Evolutionary conservation across 192 early-diverging fungal species (phyloP).

Genomic region (Nowakowskiella sp.): DNA sequence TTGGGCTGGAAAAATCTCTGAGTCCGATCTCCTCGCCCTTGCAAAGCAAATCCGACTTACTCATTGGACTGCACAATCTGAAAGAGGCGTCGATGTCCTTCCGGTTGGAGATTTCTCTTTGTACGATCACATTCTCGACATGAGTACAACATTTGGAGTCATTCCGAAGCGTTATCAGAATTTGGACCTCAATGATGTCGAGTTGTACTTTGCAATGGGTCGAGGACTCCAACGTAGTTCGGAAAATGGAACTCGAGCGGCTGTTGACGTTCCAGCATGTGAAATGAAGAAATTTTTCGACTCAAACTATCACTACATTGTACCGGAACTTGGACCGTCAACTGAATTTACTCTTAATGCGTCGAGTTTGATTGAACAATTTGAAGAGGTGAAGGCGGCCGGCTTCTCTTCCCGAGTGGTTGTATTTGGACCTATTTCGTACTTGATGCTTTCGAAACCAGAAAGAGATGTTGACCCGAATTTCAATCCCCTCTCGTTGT

Average conservation of each 20-base stretch:
- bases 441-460: slow-evolving; percentile 78
- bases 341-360: slow-evolving; percentile 64
- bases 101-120: slow-evolving; percentile 93
- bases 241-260: slow-evolving; percentile 50
- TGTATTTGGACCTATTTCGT: slow-evolving; percentile 83
- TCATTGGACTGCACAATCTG: slow-evolving; percentile 59
- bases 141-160: slow-evolving; percentile 42
- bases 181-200: slow-evolving; percentile 41
- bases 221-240: slow-evolving; percentile 78
- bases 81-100: slow-evolving; percentile 70
- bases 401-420: slow-evolving; percentile 90
- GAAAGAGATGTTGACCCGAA: slow-evolving; percentile 52
- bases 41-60: slow-evolving; percentile 45
- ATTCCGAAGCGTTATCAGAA: slow-evolving; percentile 53
- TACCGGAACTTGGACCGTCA: slow-evolving; percentile 73
- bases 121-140: slow-evolving; percentile 85
- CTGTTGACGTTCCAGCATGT: slow-evolving; percentile 84
- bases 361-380: slow-evolving; percentile 70
- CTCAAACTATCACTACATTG: slow-evolving; percentile 94
- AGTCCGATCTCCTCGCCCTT: slow-evolving; percentile 56
- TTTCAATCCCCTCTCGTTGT: slow-evolving; percentile 68
- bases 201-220: slow-evolving; percentile 96
- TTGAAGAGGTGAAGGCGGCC: slow-evolving; percentile 81
- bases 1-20: slow-evolving; percentile 81
- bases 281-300: slow-evolving; percentile 99